Base-by-base conservation (phyloP, 2,329 filamentous ascomycete genomes). In the Fusarium sp. region DNA sequence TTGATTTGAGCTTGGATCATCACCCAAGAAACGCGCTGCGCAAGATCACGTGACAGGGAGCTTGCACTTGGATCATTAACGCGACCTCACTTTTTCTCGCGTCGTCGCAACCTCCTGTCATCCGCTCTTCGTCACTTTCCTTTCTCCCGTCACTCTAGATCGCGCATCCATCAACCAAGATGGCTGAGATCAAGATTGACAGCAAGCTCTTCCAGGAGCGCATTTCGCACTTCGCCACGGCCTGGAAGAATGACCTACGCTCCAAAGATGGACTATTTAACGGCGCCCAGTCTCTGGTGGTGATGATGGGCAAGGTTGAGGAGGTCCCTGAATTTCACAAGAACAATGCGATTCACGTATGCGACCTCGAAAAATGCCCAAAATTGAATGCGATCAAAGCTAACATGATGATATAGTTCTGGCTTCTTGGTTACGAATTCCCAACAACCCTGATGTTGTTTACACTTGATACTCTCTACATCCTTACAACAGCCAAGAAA, bases 391-490 rank as follows among this genome's bases (percentile, higher is more conserved):
- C 45, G 28, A 50, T 49, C 34, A 23, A 59, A 63, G 53, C 69
- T 72, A 60, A 75, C 74, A 40, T 16, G n/a, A 49, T 13, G 66
- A 43, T 72, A 65, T 80, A 98, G 94, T 97, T 98, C 82, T 99
- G 97, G 97, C 87, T 99, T 58, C 88, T 99, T 68, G 96, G 96
- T 76, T 99, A 99, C 85, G 96, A 99, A 80, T 99, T 99, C 78
- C 96, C 96, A 34, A 94, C 95, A 41, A 99, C 96, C 0, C 85
- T 99, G 69, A 93, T 99, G 85, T 87, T 99, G 55, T 90, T 99
- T 79, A 98, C 95, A 2, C 84, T 90, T 66, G 96, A 98, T 66
- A 89, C 90, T 48, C 86, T 98, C 74, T 97, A 96, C 82, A 91
- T 98, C 63, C 90, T 99, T 71, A 99, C 96, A 9, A 99, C 96